Evolutionary conservation across 805 yeast genomes (phyloP).

Genomic region (Suhomyces faveliae): DNA sequence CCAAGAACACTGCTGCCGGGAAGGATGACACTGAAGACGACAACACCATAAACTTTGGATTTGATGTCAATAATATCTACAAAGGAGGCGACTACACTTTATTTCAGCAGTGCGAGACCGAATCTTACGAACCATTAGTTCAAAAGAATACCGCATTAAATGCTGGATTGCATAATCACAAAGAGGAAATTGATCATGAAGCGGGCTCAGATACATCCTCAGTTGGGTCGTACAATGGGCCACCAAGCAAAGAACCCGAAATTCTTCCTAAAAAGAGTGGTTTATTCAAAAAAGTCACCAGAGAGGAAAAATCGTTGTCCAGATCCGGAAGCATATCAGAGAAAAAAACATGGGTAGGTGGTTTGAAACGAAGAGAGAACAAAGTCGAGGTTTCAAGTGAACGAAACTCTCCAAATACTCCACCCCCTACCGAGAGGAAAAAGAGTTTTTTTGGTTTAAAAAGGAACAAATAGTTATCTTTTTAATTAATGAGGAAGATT

Average conservation of each 20-base stretch:
- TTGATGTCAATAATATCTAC: slow-evolving; percentile 28
- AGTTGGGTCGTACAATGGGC: slow-evolving; percentile 8
- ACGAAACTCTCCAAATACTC: slow-evolving; percentile 7
- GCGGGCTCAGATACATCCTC: slow-evolving; percentile 9
- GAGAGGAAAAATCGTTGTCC: slow-evolving; percentile 15
- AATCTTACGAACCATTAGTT: slow-evolving; percentile 10
- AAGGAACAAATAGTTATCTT: background rate
- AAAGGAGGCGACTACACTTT: slow-evolving; percentile 32
- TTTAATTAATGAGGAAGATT: too few species aligned
- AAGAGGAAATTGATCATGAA: slow-evolving; percentile 7
- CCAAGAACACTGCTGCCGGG: slow-evolving; percentile 21
- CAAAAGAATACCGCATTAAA: slow-evolving; percentile 6
- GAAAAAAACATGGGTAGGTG: slow-evolving; percentile 43
- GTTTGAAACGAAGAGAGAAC: slow-evolving; percentile 33
- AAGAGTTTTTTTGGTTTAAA: slow-evolving; percentile 37
- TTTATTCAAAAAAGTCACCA: slow-evolving; percentile 32
- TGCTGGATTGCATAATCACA: background rate
- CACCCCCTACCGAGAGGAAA: slow-evolving; percentile 12
- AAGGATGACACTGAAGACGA: slow-evolving; percentile 43
- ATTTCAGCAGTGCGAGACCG: slow-evolving; percentile 13
- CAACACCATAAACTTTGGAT: slow-evolving; percentile 34
- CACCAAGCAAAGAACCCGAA: slow-evolving; percentile 6
- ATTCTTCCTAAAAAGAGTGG: slow-evolving; percentile 8
- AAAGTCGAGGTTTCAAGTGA: slow-evolving; percentile 8
- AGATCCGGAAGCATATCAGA: slow-evolving; percentile 18